Evolutionary conservation across 2,329 filamentous ascomycete species (phyloP).

Genomic region (Phaeophleospora eucalypticola): DNA sequence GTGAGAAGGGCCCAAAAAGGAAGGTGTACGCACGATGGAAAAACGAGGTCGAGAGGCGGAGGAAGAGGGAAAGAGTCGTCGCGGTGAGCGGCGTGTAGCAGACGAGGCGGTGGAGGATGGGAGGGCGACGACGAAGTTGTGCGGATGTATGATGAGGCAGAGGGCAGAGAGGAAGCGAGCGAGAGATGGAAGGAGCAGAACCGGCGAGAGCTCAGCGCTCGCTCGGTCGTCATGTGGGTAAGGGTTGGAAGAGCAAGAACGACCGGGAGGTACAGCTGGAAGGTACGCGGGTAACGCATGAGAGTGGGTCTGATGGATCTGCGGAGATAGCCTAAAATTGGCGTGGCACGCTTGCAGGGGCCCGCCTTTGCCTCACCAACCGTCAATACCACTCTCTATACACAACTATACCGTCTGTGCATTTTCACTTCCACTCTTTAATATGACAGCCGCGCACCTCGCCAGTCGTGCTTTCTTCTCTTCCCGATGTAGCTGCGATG

Average conservation of each 20-base stretch:
- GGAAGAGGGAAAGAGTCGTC: background rate
- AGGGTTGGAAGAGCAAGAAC: background rate
- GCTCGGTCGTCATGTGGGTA: conserved; percentile 3
- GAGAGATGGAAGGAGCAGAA: conserved; percentile 1
- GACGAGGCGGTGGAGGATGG: background rate
- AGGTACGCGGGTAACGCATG: background rate
- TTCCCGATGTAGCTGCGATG: background rate
- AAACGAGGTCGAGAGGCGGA: background rate
- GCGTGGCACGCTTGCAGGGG: no score
- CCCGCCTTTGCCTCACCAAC: no score
- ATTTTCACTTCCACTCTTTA: background rate
- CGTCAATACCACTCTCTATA: background rate
- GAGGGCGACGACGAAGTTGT: background rate
- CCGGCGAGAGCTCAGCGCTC: background rate
- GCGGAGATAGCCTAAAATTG: background rate
- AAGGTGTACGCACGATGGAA: background rate
- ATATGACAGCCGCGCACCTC: background rate
- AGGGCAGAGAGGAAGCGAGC: background rate
- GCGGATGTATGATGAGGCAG: background rate
- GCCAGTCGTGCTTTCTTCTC: background rate
- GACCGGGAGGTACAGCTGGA: background rate
- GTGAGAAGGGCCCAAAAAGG: background rate
- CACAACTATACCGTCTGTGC: background rate
- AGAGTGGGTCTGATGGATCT: background rate
- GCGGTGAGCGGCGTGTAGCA: background rate